These are phyloP conservation scores for Euphorbia schlechtendalii DNA, from an alignment of 441 rosid species.

Conservation along the genomic window DNA sequence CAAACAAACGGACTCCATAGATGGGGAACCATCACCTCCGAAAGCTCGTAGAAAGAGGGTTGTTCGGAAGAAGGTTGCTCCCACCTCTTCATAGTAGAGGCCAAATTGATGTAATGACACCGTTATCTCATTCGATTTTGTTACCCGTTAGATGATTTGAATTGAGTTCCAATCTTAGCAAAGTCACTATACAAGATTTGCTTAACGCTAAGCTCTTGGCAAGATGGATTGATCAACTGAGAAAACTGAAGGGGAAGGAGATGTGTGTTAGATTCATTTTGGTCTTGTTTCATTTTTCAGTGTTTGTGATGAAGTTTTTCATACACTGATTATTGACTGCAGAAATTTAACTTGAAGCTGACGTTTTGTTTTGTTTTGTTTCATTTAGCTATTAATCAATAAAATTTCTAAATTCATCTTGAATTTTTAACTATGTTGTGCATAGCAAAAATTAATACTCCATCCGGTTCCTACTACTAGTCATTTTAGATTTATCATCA, in stretches of 20 bases:
- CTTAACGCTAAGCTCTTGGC: background rate
- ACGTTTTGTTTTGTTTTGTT: slow-evolving; percentile 11
- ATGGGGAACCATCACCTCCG: slow-evolving; percentile 46
- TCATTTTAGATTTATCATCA: no score
- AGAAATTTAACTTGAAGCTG: background rate
- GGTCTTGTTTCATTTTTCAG: background rate
- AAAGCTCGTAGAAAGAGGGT: slow-evolving; percentile 77
- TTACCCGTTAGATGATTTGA: slow-evolving; percentile 14
- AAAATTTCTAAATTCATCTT: no score
- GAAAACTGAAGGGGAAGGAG: background rate
- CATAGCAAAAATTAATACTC: no score
- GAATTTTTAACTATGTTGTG: no score
- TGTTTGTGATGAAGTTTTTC: slow-evolving; percentile 5
- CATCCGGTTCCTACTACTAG: no score
- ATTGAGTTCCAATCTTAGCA: background rate
- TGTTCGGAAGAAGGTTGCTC: slow-evolving; percentile 75
- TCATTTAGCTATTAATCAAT: background rate
- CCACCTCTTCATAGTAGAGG: slow-evolving; percentile 39
- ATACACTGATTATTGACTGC: background rate
- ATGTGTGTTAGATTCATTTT: no score
- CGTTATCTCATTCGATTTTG: slow-evolving; percentile 33
- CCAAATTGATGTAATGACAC: slow-evolving; percentile 4
- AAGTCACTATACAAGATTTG: no score
- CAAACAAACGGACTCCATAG: slow-evolving; percentile 41
- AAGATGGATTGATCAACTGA: no score